phyloP scores from a whole-genome alignment of 306 rosid species.

The Cucurbita pepo region DNA sequence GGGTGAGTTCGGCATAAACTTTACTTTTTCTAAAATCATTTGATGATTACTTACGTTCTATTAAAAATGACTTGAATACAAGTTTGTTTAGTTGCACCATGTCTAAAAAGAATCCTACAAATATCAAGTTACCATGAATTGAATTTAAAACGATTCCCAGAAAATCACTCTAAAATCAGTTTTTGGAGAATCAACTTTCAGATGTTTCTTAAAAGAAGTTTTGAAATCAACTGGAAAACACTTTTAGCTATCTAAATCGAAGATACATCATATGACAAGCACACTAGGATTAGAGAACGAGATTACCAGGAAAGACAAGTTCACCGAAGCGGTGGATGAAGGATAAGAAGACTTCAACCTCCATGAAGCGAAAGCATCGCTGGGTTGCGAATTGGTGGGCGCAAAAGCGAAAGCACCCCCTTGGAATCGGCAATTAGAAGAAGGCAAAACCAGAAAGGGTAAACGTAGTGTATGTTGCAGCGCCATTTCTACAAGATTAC shows the following conservation, averaged over 20 bases:
- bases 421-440: conserved; percentile 8
- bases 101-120: not conserved
- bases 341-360: not conserved
- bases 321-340: not conserved
- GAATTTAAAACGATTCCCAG: not conserved
- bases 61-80: not conserved
- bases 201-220: not conserved
- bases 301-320: not conserved
- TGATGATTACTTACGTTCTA: not conserved
- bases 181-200: not conserved
- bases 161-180: not conserved
- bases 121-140: not conserved
- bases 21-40: too few species aligned
- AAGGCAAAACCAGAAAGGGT: conserved; percentile 17
- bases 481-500: conserved; percentile 24
- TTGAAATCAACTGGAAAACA: not conserved
- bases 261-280: not conserved
- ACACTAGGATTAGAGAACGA: not conserved
- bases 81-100: not conserved
- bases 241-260: not conserved
- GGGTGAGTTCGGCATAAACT: not conserved
- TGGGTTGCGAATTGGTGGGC: conserved; percentile 1
- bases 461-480: conserved; percentile 15
- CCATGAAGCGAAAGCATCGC: conserved; percentile 1
- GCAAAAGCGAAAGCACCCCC: conserved; percentile 4